phyloP scores from a whole-genome alignment of 2,329 filamentous ascomycete species.

The Fusarium agapanthi region DNA sequence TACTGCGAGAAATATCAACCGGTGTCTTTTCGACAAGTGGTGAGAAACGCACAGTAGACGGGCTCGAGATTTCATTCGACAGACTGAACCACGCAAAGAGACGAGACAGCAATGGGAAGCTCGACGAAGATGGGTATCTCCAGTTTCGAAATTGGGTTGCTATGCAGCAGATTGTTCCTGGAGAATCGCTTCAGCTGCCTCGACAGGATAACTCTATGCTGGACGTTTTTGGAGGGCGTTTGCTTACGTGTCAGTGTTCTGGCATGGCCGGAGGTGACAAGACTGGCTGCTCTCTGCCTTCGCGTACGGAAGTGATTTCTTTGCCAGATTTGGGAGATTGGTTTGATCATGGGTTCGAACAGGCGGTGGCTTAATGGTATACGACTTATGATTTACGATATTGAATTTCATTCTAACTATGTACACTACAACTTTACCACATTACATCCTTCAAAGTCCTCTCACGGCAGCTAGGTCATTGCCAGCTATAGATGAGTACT shows the following conservation, averaged over 20 bases:
- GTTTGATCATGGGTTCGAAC: slow-evolving; percentile 15
- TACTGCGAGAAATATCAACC: slow-evolving; percentile 21
- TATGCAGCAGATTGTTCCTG: slow-evolving; percentile 26
- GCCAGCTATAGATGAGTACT: not conserved
- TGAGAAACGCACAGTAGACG: slow-evolving; percentile 19
- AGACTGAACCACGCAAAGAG: not conserved
- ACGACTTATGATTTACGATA: not conserved
- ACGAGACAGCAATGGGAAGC: not conserved
- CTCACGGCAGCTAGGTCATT: not conserved
- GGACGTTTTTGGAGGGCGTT: not conserved
- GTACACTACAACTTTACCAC: not conserved
- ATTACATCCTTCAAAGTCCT: not conserved
- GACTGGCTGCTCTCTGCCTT: not conserved
- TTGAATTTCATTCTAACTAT: not conserved
- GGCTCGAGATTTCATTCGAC: slow-evolving; percentile 10
- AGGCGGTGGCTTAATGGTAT: not conserved
- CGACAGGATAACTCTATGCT: slow-evolving; percentile 2
- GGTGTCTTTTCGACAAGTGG: slow-evolving; percentile 21
- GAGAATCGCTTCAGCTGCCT: slow-evolving; percentile 10
- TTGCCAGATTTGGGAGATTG: slow-evolving; percentile 20
- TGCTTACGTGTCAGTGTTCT: not conserved
- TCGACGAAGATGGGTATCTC: slow-evolving; percentile 18
- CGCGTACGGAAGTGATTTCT: slow-evolving; percentile 11
- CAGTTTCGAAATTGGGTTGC: slow-evolving; percentile 37
- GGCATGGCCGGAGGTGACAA: not conserved